phyloP scores from a whole-genome alignment of 345 rosid species.

The Microthlaspi erraticum region DNA sequence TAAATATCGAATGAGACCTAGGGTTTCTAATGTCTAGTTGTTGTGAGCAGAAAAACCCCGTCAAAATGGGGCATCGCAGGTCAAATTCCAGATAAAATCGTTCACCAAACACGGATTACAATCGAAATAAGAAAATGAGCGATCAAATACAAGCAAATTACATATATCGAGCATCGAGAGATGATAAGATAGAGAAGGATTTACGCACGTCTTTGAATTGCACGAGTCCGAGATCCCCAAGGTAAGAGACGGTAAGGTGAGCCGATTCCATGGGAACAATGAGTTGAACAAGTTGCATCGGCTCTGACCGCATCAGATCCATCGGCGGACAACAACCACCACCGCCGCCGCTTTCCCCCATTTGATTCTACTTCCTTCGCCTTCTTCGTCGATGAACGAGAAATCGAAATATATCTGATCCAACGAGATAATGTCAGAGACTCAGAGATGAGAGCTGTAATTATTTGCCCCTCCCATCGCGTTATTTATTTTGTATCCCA shows the following conservation, averaged over 20 bases:
- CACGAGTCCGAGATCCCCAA: slow-evolving; percentile 89
- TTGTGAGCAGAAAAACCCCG: slow-evolving; percentile 21
- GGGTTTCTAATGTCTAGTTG: neutral
- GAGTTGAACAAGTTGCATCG: slow-evolving; percentile 94
- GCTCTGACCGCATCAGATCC: slow-evolving; percentile 93
- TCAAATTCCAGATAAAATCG: slow-evolving; percentile 15
- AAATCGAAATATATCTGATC: neutral
- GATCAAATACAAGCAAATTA: neutral
- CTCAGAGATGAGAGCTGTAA: slow-evolving; percentile 25
- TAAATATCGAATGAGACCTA: neutral
- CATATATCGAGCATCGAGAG: neutral
- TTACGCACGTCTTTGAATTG: slow-evolving; percentile 94
- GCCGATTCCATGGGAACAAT: slow-evolving; percentile 93
- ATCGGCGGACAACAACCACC: slow-evolving; percentile 83
- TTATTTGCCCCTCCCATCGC: slow-evolving; percentile 9
- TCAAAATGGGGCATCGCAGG: slow-evolving; percentile 20
- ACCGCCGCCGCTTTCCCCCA: slow-evolving; percentile 60
- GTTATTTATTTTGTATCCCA: slow-evolving; percentile 12
- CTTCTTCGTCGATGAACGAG: slow-evolving; percentile 29
- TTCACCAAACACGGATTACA: slow-evolving; percentile 6
- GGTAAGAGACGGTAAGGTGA: slow-evolving; percentile 85
- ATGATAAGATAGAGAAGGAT: slow-evolving; percentile 18
- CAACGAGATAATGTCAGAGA: slow-evolving; percentile 31
- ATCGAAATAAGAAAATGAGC: neutral
- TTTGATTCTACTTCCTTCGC: slow-evolving; percentile 40